A percentile compares a stretch with the other conserved stretches of the same genome.
Evolutionary conservation across 768 basidiomycete genomes (phyloP).

Genomic region (Daedalea quercina): DNA sequence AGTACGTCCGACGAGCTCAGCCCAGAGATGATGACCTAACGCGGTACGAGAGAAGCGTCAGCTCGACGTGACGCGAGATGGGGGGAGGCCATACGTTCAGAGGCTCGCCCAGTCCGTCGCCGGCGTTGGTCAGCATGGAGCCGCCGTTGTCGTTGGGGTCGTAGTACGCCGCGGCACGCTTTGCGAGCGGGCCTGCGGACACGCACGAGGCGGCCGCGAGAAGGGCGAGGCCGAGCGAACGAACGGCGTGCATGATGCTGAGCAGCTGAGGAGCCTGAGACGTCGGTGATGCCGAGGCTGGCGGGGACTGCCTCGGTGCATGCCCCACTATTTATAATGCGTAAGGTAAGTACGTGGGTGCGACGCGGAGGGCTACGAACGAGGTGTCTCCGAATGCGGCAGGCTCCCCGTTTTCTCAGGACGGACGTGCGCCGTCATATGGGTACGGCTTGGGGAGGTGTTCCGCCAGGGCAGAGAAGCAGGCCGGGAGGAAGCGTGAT

Average conservation of each 20-base stretch:
- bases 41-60: too few species aligned
- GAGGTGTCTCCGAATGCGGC: too few species aligned
- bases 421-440: too few species aligned
- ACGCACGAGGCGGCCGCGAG: background rate
- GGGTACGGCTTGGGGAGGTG: too few species aligned
- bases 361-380: too few species aligned
- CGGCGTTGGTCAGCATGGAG: slow-evolving; percentile 34
- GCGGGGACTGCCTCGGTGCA: too few species aligned
- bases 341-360: too few species aligned
- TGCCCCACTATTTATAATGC: too few species aligned
- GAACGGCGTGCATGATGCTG: background rate
- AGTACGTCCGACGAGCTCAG: slow-evolving; percentile 51
- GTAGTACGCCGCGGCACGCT: slow-evolving; percentile 23
- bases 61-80: background rate
- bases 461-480: too few species aligned
- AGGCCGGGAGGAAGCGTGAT: too few species aligned
- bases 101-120: slow-evolving; percentile 35
- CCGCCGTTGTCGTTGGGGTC: slow-evolving; percentile 30
- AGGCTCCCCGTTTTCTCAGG: too few species aligned
- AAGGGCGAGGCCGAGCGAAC: background rate
- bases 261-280: background rate
- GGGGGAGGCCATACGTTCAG: slow-evolving; percentile 31
- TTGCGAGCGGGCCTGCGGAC: background rate
- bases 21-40: slow-evolving; percentile 61
- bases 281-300: too few species aligned